A percentile compares a stretch with the other conserved stretches of the same genome.
Evolutionary conservation across 257 asterid genomes (phyloP).

Genomic region (Prunella vulgaris): DNA sequence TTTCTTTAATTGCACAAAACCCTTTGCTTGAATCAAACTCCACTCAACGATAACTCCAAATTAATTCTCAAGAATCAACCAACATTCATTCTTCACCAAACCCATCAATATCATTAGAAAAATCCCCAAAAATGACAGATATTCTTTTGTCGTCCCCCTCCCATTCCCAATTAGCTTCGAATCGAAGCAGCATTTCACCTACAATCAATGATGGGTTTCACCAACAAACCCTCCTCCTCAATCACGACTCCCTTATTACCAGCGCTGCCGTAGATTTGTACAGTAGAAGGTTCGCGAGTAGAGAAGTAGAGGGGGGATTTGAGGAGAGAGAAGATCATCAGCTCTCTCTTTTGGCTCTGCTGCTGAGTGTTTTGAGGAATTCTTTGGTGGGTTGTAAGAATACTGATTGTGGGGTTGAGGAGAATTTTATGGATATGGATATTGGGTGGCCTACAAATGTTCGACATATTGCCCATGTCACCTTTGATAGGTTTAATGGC

Average conservation of each 20-base stretch:
- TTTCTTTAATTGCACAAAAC: conserved; percentile 55
- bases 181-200: conserved; percentile 49
- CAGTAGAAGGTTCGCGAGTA: conserved; percentile 15
- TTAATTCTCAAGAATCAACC: too few relatives aligned
- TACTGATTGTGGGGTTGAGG: conserved; percentile 14
- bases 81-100: too few relatives aligned
- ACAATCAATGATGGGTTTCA: conserved; percentile 46
- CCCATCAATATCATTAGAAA: conserved; percentile 12
- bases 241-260: conserved; percentile 27
- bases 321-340: conserved; percentile 8
- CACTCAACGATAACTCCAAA: conserved; percentile 22
- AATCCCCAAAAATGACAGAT: conserved; percentile 39
- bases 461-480: conserved; percentile 59
- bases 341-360: conserved; percentile 35
- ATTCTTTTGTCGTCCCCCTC: conserved; percentile 45
- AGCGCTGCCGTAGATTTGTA: conserved; percentile 27
- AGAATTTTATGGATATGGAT: conserved; percentile 50
- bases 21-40: conserved; percentile 71
- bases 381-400: conserved; percentile 43
- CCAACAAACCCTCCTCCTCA: conserved; percentile 42
- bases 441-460: conserved; percentile 58
- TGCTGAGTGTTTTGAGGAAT: conserved; percentile 40
- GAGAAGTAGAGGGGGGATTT: conserved; percentile 9
- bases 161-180: conserved; percentile 44
- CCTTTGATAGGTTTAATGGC: conserved; percentile 61